Evolutionary conservation across 768 basidiomycete species (phyloP), one percentile per base, ranked within the genome.

Genomic region (Pisolithus orientalis): DNA sequence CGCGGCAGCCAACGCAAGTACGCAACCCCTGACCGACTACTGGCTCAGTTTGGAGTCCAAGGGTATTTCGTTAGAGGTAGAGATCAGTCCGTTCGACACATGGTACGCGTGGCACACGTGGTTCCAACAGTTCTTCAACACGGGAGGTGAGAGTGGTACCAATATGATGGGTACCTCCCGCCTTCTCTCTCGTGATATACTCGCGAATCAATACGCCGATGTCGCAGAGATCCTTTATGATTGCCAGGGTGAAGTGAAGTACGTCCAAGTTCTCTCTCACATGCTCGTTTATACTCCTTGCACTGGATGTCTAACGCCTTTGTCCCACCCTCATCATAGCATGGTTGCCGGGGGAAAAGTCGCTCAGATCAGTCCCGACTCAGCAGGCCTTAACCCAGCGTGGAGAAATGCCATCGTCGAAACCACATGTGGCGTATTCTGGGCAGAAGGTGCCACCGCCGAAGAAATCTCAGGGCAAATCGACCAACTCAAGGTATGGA

Each of bases 331-430:
- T n/a, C 11, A 21, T 37, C 34, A n/a, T n/a, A n/a, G n/a, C n/a
- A n/a, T n/a, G n/a, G n/a, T n/a, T n/a, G n/a, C 4, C 59, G 60
- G 17, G 57, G 66, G 1, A 59, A 70, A 37, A 14, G 34, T 78
- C 6, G 57, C 29, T 57, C 63, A 32, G 61, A 48, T 64, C 9
- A 10, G 69, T 24, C 70, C 75, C 0, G 62, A 69, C 44, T 69
- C 74, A 3, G 64, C 68, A 13, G 77, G 73, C 8, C 51, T 78
- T 17, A 71, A 78, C 59, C 78, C 76, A 11, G 74, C 72, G 3
- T 81, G 78, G 77, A 67, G 78, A 4, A 65, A 68, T 14, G 68
- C 76, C 0, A 44, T 78, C 9, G 60, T 67, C 5, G 60, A 75
- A 27, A 57, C 67, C 5, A 45, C 2, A 21, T 21, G 21, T 21